phyloP scores from a whole-genome alignment of 768 basidiomycete genomes.

The Tricholoma hemisulphureum region DNA sequence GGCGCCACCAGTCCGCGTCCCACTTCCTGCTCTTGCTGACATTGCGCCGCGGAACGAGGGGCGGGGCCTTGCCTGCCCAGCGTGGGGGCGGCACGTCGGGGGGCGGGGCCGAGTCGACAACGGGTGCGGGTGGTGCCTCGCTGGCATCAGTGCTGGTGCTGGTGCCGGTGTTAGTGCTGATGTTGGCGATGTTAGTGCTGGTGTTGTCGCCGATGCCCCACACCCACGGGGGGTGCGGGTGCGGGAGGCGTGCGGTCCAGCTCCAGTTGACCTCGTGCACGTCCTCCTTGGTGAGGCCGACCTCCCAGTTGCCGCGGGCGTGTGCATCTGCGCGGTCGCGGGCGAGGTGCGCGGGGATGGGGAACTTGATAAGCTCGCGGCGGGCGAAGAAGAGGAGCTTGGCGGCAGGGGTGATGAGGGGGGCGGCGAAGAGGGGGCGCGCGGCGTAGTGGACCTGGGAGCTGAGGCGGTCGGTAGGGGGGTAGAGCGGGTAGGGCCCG shows the following conservation, averaged over 20 bases:
- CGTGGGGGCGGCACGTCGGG: too few relatives aligned
- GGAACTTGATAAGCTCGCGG: conserved; percentile 47
- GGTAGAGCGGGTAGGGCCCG: conserved; percentile 49
- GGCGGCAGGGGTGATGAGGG: conserved; percentile 56
- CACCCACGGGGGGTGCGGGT: too few relatives aligned
- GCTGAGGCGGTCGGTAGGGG: conserved; percentile 26
- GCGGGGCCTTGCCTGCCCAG: conserved; percentile 22
- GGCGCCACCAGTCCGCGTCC: conserved; percentile 56
- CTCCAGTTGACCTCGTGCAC: conserved; percentile 53
- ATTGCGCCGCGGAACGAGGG: conserved; percentile 7
- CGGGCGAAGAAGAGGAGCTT: conserved; percentile 63
- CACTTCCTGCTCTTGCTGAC: conserved; percentile 34
- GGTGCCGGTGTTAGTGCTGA: too few relatives aligned
- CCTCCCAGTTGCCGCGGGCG: conserved; percentile 18
- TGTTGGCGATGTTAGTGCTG: too few relatives aligned
- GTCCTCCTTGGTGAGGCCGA: conserved; percentile 56
- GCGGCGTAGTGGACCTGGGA: conserved; percentile 30
- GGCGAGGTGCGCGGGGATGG: conserved; percentile 39
- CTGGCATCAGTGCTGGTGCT: too few relatives aligned
- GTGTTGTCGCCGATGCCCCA: conserved; percentile 2
- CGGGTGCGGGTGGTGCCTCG: too few relatives aligned
- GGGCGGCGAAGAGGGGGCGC: conserved; percentile 29
- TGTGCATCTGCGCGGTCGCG: conserved; percentile 26
- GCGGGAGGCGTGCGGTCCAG: conserved; percentile 32
- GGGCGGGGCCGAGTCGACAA: too few relatives aligned